Conservation (phyloP, 2,329 filamentous ascomycete genomes). For the Cryphonectria carpinicola region DNA sequence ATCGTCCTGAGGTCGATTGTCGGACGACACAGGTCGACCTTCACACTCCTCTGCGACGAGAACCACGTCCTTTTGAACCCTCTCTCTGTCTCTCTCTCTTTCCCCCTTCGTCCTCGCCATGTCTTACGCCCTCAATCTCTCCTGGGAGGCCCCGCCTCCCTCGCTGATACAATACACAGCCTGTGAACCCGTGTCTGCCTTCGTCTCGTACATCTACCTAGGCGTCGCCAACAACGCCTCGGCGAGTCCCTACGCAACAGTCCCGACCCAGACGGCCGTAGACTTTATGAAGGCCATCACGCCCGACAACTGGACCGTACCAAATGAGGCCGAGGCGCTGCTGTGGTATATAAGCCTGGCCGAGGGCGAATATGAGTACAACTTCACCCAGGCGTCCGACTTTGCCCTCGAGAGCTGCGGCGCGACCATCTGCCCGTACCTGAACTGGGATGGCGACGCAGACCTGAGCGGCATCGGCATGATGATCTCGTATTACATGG, state of each 20-base stretch:
- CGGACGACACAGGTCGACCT: neutral
- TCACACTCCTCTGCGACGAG: neutral
- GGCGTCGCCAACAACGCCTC: neutral
- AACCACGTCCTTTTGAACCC: neutral
- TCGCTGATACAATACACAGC: neutral
- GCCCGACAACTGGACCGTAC: constrained; percentile 20
- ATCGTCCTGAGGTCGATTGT: neutral
- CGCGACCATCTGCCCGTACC: constrained; percentile 24
- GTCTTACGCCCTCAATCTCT: constrained; percentile 7
- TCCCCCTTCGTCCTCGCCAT: neutral
- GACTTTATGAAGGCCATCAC: constrained; percentile 14
- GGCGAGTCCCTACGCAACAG: neutral
- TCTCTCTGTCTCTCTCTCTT: neutral
- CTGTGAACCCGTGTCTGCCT: constrained; percentile 5
- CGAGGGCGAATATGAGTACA: neutral
- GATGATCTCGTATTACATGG: constrained; percentile 27
- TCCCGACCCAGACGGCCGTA: constrained; percentile 16
- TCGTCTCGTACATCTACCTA: neutral
- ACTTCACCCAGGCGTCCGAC: neutral
- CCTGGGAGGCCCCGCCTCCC: constrained; percentile 13
- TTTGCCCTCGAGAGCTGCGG: constrained; percentile 10
- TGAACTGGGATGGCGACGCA: constrained; percentile 26
- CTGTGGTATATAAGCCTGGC: constrained; percentile 18
- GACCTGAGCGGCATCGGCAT: constrained; percentile 27
- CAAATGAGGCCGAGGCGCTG: constrained; percentile 7